Evolutionary conservation across 1,139 yeast species (phyloP).

Genomic region (Lodderomyces orthopsilosis): DNA sequence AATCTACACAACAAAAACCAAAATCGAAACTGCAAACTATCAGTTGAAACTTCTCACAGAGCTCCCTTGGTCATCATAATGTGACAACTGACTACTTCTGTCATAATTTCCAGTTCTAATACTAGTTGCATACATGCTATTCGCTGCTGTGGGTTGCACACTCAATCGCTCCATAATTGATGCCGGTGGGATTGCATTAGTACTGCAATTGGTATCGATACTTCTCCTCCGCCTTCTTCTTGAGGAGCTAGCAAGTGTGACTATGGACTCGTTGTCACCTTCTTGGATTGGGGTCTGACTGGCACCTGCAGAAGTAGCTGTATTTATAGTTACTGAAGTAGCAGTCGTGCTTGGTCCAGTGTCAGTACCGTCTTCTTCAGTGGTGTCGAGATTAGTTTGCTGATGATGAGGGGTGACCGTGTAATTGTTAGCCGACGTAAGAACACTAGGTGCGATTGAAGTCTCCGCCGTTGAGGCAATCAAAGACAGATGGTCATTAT

Average conservation of each 20-base stretch:
- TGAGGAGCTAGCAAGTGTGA: conserved; percentile 54
- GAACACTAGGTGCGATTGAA: conserved; percentile 44
- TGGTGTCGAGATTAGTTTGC: conserved; percentile 8
- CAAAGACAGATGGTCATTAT: conserved; percentile 36
- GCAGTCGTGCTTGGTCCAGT: conserved; percentile 3
- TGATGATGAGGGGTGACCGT: conserved; percentile 12
- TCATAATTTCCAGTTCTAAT: conserved; percentile 17
- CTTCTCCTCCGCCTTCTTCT: conserved; percentile 50
- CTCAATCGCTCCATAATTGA: conserved; percentile 54
- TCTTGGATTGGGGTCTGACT: conserved; percentile 16
- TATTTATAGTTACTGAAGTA: conserved; percentile 9
- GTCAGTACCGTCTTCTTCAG: conserved; percentile 5
- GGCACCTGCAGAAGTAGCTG: conserved; percentile 4
- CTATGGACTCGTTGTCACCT: conserved; percentile 52
- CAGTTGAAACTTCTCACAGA: conserved; percentile 11
- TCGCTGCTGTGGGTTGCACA: conserved; percentile 29
- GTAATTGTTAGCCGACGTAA: conserved; percentile 12
- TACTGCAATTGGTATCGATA: conserved; percentile 56
- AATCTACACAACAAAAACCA: too few species aligned
- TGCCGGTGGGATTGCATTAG: conserved; percentile 64
- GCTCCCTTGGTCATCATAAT: conserved; percentile 14
- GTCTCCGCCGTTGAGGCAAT: conserved; percentile 54
- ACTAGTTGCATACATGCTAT: conserved; percentile 26
- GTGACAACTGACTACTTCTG: conserved; percentile 21
- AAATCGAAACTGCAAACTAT: neutral